Conservation (phyloP, 345 rosid species). For the Eutrema heterophyllum region DNA sequence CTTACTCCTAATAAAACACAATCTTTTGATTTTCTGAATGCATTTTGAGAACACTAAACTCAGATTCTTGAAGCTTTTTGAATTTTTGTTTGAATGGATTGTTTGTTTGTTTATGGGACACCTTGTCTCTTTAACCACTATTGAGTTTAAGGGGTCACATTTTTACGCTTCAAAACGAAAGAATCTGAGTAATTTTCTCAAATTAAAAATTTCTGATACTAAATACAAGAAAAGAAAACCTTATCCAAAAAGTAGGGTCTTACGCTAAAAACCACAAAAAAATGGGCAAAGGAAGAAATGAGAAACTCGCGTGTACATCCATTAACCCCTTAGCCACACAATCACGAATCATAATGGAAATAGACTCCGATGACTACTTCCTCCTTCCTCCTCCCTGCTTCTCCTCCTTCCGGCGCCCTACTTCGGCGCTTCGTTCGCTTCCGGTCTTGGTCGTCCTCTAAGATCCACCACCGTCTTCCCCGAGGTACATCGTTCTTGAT, state of each 20-base stretch:
- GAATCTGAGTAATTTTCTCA: not conserved
- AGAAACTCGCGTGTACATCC: not conserved
- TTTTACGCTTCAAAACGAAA: not conserved
- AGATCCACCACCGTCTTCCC: slow-evolving; percentile 10
- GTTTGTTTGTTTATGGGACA: not conserved
- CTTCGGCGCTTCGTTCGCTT: slow-evolving; percentile 4
- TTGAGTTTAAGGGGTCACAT: not conserved
- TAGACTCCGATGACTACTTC: slow-evolving; percentile 23
- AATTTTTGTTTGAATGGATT: not conserved
- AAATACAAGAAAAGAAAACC: not conserved
- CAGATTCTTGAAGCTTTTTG: not conserved
- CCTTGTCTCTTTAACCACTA: not conserved
- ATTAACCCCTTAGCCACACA: slow-evolving; percentile 7
- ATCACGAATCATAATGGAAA: slow-evolving; percentile 17
- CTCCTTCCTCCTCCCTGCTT: slow-evolving; percentile 17
- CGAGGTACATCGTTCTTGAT: slow-evolving; percentile 1
- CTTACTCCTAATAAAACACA: not conserved
- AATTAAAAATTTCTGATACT: not conserved
- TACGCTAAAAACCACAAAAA: slow-evolving; percentile 16
- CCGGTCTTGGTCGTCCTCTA: slow-evolving; percentile 6
- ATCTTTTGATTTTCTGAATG: not conserved
- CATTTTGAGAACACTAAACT: not conserved
- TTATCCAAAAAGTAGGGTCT: slow-evolving; percentile 19
- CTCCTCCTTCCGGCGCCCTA: slow-evolving; percentile 6
- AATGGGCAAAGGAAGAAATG: not conserved